Base-by-base conservation (phyloP, 1,284 basidiomycete genomes). In the Naganishia liquefaciens region DNA sequence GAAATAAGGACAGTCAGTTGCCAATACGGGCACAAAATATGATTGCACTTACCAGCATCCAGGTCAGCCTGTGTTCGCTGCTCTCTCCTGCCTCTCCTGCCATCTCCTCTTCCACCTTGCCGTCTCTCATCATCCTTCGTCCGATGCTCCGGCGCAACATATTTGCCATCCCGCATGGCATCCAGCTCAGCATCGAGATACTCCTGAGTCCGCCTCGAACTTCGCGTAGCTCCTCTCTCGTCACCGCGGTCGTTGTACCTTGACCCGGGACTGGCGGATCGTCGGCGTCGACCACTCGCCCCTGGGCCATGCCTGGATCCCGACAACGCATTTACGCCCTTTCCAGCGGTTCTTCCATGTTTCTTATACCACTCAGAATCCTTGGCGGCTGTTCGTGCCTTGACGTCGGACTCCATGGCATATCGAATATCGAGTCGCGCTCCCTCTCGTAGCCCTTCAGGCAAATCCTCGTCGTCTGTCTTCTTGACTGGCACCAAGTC, bases 371-470 rank as follows among this genome's bases (percentile, higher is more conserved):
- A 67, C 40, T 61, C 39, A 2, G 62, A 64, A 23, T 67, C 66
- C 21, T 54, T 61, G 19, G 66, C 66, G 15, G 43, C 47, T 21
- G 57, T 67, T 5, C 63, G 50, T 7, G 57, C 50, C 33, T 64
- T 64, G 47, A 67, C 57, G 49, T 67, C 66, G 21, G 62, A 49
- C 46, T 61, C 62, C 50, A 53, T 62, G 9, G 66, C 66, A 39
- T 67, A 67, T 21, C 66, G 55, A 37, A 67, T 62, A 40, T 64
- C 62, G n/a, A 67, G 39, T 27, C 61, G 47, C 11, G 65, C 65
- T 39, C 62, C 65, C 19, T 57, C 53, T 7, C 62, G 46, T 10
- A 67, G 28, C 0, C 65, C 65, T n/a, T 60, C 62, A 13, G 65
- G 66, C 7, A 66, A 46, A 28, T 60, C 51, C 23, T 55, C 49